Evolutionary conservation across 305 asterid genomes (phyloP).

Genomic region (Fraxinus velutina): DNA sequence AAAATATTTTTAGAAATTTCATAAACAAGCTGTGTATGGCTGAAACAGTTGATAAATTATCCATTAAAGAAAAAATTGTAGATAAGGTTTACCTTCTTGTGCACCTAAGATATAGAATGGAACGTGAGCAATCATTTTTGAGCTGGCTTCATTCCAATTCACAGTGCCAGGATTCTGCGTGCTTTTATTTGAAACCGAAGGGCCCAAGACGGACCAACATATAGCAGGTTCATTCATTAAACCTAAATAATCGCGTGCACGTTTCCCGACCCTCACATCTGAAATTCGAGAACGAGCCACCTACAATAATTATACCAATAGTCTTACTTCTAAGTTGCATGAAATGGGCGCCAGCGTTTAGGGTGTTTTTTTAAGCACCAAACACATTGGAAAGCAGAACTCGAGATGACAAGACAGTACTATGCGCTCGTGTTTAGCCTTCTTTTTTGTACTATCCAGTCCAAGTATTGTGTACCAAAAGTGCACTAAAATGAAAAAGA

Average conservation of each 20-base stretch:
- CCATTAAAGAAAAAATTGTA: not conserved
- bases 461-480: not conserved
- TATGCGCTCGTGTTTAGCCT: not conserved
- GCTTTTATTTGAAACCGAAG: slow-evolving; percentile 51
- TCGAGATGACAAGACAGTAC: not conserved
- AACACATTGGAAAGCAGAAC: not conserved
- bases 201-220: slow-evolving; percentile 77
- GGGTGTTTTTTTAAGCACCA: not conserved
- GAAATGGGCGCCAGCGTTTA: not conserved
- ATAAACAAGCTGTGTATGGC: not conserved
- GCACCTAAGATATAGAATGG: slow-evolving; percentile 78
- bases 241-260: slow-evolving; percentile 79
- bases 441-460: not conserved
- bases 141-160: slow-evolving; percentile 71
- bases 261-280: slow-evolving; percentile 76
- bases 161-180: slow-evolving; percentile 64
- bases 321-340: not conserved
- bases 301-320: slow-evolving; percentile 32
- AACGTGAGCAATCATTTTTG: slow-evolving; percentile 69
- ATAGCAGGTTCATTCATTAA: slow-evolving; percentile 87
- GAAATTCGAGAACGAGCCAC: slow-evolving; percentile 82
- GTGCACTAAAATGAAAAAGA: slow-evolving; percentile 5
- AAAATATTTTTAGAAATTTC: not conserved
- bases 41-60: not conserved
- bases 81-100: slow-evolving; percentile 55